A percentile compares a stretch with the other conserved stretches of the same genome.
These are phyloP conservation scores for Erigeron canadensis DNA, from an alignment of 129 eudicot species.

Conservation along the genomic window DNA sequence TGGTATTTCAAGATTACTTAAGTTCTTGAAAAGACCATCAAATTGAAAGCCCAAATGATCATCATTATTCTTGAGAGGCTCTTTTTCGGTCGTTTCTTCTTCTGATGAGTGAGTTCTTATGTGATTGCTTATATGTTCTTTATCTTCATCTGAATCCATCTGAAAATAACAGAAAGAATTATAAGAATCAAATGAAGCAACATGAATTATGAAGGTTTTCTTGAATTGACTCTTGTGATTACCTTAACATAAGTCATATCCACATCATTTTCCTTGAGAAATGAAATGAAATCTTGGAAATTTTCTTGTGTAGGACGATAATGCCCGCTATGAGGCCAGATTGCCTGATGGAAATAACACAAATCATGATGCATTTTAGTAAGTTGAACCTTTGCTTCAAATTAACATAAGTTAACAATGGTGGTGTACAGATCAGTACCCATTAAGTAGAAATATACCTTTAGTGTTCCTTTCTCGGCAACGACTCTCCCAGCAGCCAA, in stretches of 20 bases:
- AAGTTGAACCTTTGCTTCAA: not conserved
- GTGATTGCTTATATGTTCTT: conserved; percentile 43
- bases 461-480: conserved; percentile 54
- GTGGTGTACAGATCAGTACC: too few species aligned
- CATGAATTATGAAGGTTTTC: conserved; percentile 15
- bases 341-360: conserved; percentile 43
- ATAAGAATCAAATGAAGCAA: conserved; percentile 20
- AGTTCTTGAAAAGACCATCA: conserved; percentile 26
- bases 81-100: conserved; percentile 53
- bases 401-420: not conserved
- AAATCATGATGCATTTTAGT: conserved; percentile 4
- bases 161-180: conserved; percentile 21
- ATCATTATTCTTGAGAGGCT: conserved; percentile 24
- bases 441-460: conserved; percentile 36
- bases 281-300: conserved; percentile 53
- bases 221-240: conserved; percentile 1
- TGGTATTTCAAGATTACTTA: conserved; percentile 57
- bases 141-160: conserved; percentile 90
- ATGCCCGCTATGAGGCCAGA: conserved; percentile 81
- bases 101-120: conserved; percentile 68
- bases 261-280: conserved; percentile 58
- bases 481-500: conserved; percentile 76
- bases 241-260: conserved; percentile 58
- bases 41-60: conserved; percentile 16
- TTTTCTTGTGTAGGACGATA: conserved; percentile 76